Base-by-base conservation (phyloP, 257 asterid species). In the Capsicum baccatum region DNA sequence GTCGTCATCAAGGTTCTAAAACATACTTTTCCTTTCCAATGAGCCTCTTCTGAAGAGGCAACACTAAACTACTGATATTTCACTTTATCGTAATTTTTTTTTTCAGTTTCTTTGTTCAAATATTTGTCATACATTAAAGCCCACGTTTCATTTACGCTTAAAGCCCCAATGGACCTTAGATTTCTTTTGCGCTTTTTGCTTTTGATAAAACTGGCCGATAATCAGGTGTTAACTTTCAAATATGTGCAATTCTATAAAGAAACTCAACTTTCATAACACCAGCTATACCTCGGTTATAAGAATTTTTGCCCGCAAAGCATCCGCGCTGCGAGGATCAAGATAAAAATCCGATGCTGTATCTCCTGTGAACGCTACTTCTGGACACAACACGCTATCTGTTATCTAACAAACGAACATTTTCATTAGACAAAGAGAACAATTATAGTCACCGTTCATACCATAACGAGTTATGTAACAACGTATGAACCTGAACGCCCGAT, bases 321-420 rank as follows among this genome's bases (percentile, higher is more conserved):
- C 99, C 79, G 99, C 94, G 83, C 94, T 96, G 68, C 87, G 92
- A 79, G 98, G 98, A 89, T 93, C 92, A 60, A 92, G 92, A 85
- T 89, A 93, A 91, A 94, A 92, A 62, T 93, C 94, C 1, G 99
- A 94, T 64, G 66, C 87, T 80, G 99, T 94, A 90, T 96, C 99
- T 88, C 99, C 99, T 2, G 98, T 94, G 91, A 96, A 93, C 80
- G 99, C 98, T 80, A 94, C 94, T 90, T 96, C 99, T 59, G 99
- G 99, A 83, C 92, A 90, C 88, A 96, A 88, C 83, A 96, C 87
- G 52, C 96, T 93, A 89, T 96, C 96, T 83, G 98, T 92, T 83
- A 96, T 96, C 99, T 96, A 92, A 83, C 44, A 83, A 90, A 84
- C 37, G 62, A 62, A 83, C n/a, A 79, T 83, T 52, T 57, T 59